A percentile compares a stretch with the other conserved stretches of the same genome.
phyloP scores from a whole-genome alignment of 2,329 filamentous ascomycete genomes.

The Microcyclosporella mali region DNA sequence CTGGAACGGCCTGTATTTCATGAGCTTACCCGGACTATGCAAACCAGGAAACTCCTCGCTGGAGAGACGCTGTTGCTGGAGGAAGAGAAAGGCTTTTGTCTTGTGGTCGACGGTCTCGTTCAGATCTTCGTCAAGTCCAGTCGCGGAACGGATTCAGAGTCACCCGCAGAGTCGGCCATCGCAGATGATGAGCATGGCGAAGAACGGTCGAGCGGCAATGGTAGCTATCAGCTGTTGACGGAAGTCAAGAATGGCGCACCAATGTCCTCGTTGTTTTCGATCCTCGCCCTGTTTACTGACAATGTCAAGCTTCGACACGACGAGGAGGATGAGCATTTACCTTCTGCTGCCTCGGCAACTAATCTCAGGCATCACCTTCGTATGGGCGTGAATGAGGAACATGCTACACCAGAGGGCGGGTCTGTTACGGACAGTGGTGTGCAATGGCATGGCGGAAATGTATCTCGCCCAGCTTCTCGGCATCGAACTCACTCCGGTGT shows the following conservation, averaged over 20 bases:
- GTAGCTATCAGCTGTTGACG: slow-evolving; percentile 89
- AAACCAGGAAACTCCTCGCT: slow-evolving; percentile 91
- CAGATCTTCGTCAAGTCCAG: slow-evolving; percentile 97
- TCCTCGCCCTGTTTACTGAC: slow-evolving; percentile 93
- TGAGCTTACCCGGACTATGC: slow-evolving; percentile 95
- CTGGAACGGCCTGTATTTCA: slow-evolving; percentile 95
- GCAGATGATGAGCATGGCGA: slow-evolving; percentile 51
- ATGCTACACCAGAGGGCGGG: slow-evolving; percentile 14
- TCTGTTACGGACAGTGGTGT: slow-evolving; percentile 23
- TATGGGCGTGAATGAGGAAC: slow-evolving; percentile 18
- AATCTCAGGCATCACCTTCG: slow-evolving; percentile 21
- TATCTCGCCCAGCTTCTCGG: slow-evolving; percentile 22
- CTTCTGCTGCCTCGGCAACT: slow-evolving; percentile 15
- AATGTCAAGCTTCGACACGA: slow-evolving; percentile 74
- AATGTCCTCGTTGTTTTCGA: slow-evolving; percentile 97
- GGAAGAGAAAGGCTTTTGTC: slow-evolving; percentile 95
- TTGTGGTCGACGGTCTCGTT: slow-evolving; percentile 92
- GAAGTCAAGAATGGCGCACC: slow-evolving; percentile 97
- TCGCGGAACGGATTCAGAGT: slow-evolving; percentile 38
- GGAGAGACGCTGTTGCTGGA: slow-evolving; percentile 92
- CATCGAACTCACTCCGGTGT: slow-evolving; percentile 20
- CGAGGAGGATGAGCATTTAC: slow-evolving; percentile 52
- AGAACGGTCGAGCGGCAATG: slow-evolving; percentile 62
- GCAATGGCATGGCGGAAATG: slow-evolving; percentile 15
- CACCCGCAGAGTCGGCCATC: slow-evolving; percentile 37